phyloP scores from a whole-genome alignment of 306 rosid species.

The Argentina anserina region DNA sequence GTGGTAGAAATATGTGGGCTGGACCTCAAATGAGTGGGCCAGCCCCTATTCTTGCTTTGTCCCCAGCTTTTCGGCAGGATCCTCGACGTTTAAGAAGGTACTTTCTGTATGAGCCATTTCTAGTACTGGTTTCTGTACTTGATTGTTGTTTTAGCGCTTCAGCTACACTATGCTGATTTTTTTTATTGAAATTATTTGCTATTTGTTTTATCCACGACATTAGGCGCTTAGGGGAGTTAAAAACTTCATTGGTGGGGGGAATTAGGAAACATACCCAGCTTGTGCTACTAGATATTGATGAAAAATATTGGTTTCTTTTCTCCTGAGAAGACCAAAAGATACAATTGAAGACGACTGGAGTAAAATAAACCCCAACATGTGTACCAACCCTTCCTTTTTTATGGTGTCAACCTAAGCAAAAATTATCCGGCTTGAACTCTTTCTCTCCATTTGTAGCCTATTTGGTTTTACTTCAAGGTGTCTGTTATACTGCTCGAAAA shows the following conservation, averaged over 20 bases:
- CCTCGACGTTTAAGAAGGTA: constrained; percentile 95
- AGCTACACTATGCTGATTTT: background rate
- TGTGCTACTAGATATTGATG: background rate
- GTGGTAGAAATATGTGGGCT: constrained; percentile 66
- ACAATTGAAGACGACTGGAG: background rate
- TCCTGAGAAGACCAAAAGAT: background rate
- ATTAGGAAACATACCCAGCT: background rate
- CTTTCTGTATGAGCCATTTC: constrained; percentile 7
- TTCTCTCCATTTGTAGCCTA: background rate
- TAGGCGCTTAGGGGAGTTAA: background rate
- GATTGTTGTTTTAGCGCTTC: background rate
- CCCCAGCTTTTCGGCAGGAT: constrained; percentile 78
- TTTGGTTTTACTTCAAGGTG: background rate
- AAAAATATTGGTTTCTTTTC: too few relatives aligned
- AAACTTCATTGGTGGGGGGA: background rate
- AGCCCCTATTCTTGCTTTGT: constrained; percentile 70
- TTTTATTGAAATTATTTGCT: background rate
- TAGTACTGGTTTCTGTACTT: background rate
- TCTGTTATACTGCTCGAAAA: background rate
- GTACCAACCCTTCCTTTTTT: background rate
- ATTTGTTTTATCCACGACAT: background rate
- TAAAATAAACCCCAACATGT: background rate
- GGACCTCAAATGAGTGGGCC: constrained; percentile 81
- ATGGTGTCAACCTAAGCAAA: too few relatives aligned
- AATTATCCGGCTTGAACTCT: too few relatives aligned